Percentiles rank a stretch among this genome's conserved stretches.
Evolutionary conservation across 179 eudicot genomes (phyloP).

Genomic region (Gypsophila paniculata): DNA sequence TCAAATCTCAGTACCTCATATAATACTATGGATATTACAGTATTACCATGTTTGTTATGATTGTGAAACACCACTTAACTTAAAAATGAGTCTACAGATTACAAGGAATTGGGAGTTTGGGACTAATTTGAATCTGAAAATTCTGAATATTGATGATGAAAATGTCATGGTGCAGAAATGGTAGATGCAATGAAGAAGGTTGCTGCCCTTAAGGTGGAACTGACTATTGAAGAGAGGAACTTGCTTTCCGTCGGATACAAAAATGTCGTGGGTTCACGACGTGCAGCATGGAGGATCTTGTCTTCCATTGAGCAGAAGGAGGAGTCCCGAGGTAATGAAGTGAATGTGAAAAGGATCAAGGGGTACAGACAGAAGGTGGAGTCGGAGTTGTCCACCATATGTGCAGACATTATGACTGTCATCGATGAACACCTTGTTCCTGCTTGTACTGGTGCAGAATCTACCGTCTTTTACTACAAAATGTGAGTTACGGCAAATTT

Average conservation of each 20-base stretch:
- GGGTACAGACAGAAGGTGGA: slow-evolving; percentile 66
- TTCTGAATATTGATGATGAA: no score
- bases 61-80: background rate
- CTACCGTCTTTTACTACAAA: slow-evolving; percentile 62
- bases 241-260: slow-evolving; percentile 50
- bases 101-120: no score
- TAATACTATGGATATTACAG: background rate
- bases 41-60: no score
- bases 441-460: slow-evolving; percentile 55
- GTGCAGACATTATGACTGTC: slow-evolving; percentile 50
- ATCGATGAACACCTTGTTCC: slow-evolving; percentile 63
- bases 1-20: background rate
- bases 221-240: slow-evolving; percentile 51
- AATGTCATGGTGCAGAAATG: slow-evolving; percentile 34
- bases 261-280: slow-evolving; percentile 38
- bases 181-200: slow-evolving; percentile 44
- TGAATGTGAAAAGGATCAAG: slow-evolving; percentile 59
- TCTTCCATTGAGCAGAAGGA: slow-evolving; percentile 60
- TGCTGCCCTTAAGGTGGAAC: slow-evolving; percentile 38
- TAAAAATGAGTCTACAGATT: background rate
- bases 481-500: slow-evolving; percentile 7
- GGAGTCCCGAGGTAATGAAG: slow-evolving; percentile 60
- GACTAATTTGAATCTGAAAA: no score
- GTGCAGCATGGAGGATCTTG: slow-evolving; percentile 50
- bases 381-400: slow-evolving; percentile 53